Evolutionary conservation across 2,329 filamentous ascomycete genomes (phyloP).

Genomic region (Zalaria sp.): DNA sequence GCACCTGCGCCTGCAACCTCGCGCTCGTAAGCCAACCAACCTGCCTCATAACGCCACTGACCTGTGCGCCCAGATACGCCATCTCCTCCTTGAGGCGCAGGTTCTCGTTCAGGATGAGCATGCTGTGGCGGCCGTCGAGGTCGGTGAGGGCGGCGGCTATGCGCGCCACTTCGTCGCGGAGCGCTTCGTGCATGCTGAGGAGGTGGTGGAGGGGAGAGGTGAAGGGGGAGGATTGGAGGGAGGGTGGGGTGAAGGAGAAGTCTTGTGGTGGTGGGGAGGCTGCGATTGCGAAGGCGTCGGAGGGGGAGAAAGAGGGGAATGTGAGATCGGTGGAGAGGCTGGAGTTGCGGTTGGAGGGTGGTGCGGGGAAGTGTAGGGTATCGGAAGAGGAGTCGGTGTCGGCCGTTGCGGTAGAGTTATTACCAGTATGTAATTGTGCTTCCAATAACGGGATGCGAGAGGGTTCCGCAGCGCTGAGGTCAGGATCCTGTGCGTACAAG

Average conservation of each 20-base stretch:
- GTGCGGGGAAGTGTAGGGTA: constrained; percentile 6
- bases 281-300: background rate
- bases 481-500: constrained; percentile 13
- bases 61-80: constrained; percentile 44
- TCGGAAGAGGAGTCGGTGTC: background rate
- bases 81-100: constrained; percentile 48
- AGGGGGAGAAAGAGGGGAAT: background rate
- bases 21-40: constrained; percentile 49
- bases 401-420: background rate
- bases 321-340: constrained; percentile 7
- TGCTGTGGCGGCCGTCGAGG: constrained; percentile 45
- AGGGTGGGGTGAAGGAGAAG: constrained; percentile 8
- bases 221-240: constrained; percentile 21
- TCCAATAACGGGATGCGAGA: background rate
- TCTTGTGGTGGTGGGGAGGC: constrained; percentile 5
- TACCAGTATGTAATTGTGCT: background rate
- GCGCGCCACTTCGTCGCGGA: constrained; percentile 44
- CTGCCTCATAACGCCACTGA: constrained; percentile 45
- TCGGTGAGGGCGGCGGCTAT: constrained; percentile 41
- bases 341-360: constrained; percentile 14
- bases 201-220: constrained; percentile 41
- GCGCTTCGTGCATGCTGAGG: constrained; percentile 44
- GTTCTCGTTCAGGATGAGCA: constrained; percentile 50
- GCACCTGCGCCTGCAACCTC: constrained; percentile 30
- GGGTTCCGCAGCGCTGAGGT: background rate